Base-by-base conservation (phyloP, 2,329 filamentous ascomycete species). In the Diatrype stigma region DNA sequence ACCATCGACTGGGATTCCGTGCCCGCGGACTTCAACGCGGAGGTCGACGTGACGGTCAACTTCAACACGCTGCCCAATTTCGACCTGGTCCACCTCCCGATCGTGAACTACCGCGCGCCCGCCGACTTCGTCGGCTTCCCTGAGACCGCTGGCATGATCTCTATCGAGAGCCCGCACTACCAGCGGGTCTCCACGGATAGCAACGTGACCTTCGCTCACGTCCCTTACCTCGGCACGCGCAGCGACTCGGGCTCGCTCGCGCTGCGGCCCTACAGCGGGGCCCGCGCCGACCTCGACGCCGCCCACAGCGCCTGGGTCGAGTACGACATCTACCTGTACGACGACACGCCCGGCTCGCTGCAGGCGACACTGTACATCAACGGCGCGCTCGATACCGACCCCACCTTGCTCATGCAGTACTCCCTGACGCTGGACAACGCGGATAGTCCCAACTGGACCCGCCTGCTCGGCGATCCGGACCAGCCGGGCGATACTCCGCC, bases 371-470 rank as follows among this genome's bases (percentile, higher is more conserved):
- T 72, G 12, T 68, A 70, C 40, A 68, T 73, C 55, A 70, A 65
- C 50, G 66, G 63, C 47, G 68, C 73, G 0, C 69, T 81, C 4
- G 81, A 82, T 57, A 72, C 75, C 6, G 73, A 79, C 50, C 78
- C 79, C 1, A 65, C 68, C 21, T 67, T 70, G 1, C 73, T 70
- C 2, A 75, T 83, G 61, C 69, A 69, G 5, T 82, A 78, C 54
- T 74, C 78, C 4, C 64, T 80, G 2, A 70, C 73, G 6, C 62
- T 82, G 16, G 73, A 80, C 45, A 68, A 72, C 22, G 73, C n/a
- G n/a, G n/a, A 67, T 3, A 60, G 72, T 26, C 61, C 57, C 1
- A 58, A 61, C 35, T 63, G 58, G 23, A 62, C 62, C 3, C 61
- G 64, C 5, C 58, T 71, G 10, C 60, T 74, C 1, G 66, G 72